Evolutionary conservation across 202 grass and related monocot genomes (phyloP), one percentile per base, ranked within the genome.

Genomic region (Saccharum hybrid): DNA sequence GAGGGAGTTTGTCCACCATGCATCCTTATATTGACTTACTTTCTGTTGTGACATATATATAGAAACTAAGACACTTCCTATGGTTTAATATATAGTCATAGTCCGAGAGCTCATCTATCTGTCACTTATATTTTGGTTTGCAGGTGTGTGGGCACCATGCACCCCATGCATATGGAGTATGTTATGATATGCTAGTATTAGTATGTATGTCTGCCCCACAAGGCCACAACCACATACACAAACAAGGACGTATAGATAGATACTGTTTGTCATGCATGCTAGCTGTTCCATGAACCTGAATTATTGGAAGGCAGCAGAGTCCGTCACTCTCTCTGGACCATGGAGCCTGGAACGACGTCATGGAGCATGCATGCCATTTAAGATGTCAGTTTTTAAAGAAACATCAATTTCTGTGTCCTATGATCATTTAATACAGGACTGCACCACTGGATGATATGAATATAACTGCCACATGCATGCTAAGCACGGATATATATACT

Each of bases 351-450:
- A 30, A 30, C 82, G 31, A 87, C 79, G 75, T 76, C 59, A 67
- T 67, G 64, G 49, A 85, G 63, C 88, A 83, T 52, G 64, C 91
- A 85, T 63, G 34, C 4, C 78, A 94, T 75, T 86, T 71, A 78
- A 66, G 82, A 71, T 84, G 84, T 66, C 88, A 84, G 74, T 39
- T 30, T 63, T 87, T 87, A 81, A 76, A 64, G 52, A 41, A 75
- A 21, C 84, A 84, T 84, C 71, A 87, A 87, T 90, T 84, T 84
- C 11, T 66, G 18, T 57, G 88, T 87, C 76, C 84, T 81, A 81
- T 40, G 71, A 77, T 28, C 76, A 90, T 84, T 90, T 61, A 90
- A 84, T 84, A 81, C 34, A 81, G 81, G 63, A 66, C 68, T 64
- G 52, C 26, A 75, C 34, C 48, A 68, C 71, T 10, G 14, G 38